Conservation (phyloP, 1,284 basidiomycete species). For the Cryptococcus jaspeensis region DNA sequence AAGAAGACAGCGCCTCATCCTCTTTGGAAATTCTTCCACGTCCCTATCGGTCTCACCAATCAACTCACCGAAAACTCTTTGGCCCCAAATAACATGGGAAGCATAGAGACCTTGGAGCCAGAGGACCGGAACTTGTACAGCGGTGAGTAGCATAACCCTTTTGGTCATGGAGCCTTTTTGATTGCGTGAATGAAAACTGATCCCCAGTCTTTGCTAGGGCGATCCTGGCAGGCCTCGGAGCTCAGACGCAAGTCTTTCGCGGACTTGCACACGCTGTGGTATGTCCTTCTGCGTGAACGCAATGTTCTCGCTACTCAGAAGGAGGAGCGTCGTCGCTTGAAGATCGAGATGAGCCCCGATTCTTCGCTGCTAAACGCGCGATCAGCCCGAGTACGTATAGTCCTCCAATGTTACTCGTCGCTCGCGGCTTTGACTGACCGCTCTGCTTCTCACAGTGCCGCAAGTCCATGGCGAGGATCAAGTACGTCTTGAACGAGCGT, state of each 20-base stretch:
- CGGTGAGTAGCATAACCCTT: conserved; percentile 29
- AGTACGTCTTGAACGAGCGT: conserved; percentile 88
- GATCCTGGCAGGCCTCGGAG: conserved; percentile 80
- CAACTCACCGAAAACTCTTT: conserved; percentile 7
- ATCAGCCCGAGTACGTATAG: conserved; percentile 36
- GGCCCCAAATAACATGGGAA: conserved; percentile 28
- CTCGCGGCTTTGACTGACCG: not conserved
- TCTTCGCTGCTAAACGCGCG: conserved; percentile 39
- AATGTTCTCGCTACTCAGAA: conserved; percentile 86
- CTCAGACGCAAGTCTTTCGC: conserved; percentile 84
- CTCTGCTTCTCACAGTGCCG: conserved; percentile 61
- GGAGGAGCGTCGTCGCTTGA: conserved; percentile 68
- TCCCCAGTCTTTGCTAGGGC: conserved; percentile 56
- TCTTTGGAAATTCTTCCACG: conserved; percentile 51
- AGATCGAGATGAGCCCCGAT: conserved; percentile 46
- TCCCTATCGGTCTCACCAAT: conserved; percentile 18
- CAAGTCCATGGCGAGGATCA: conserved; percentile 96
- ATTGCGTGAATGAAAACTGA: not conserved
- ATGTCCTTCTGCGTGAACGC: conserved; percentile 77
- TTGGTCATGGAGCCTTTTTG: not conserved
- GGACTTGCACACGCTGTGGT: conserved; percentile 91
- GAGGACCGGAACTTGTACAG: conserved; percentile 30
- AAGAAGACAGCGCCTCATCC: conserved; percentile 34
- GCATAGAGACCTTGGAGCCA: conserved; percentile 22
- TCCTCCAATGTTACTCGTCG: not conserved